Percentiles rank a stretch among this genome's conserved stretches.
Conservation (phyloP, 2,329 filamentous ascomycete genomes). For the Alternaria consortialis region DNA sequence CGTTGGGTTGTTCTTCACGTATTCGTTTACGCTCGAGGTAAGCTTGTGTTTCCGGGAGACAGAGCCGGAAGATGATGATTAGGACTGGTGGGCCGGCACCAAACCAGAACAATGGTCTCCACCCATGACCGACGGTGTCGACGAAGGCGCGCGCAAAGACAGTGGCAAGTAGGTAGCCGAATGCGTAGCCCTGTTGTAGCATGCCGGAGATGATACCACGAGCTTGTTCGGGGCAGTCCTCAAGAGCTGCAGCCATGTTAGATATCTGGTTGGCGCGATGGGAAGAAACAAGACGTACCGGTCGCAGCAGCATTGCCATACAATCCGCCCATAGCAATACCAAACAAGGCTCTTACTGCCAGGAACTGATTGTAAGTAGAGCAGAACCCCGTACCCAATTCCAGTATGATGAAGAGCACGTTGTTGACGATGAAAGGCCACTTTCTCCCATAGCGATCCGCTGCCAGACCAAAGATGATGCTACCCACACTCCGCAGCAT, state of each 20-base stretch:
- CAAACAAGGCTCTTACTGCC: slow-evolving; percentile 67
- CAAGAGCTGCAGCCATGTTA: slow-evolving; percentile 56
- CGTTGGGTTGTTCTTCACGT: slow-evolving; percentile 65
- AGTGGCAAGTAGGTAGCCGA: slow-evolving; percentile 69
- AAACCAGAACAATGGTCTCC: slow-evolving; percentile 91
- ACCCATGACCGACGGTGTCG: slow-evolving; percentile 78
- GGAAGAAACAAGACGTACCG: slow-evolving; percentile 24
- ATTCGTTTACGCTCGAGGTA: slow-evolving; percentile 73
- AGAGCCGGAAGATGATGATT: slow-evolving; percentile 80
- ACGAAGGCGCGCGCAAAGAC: slow-evolving; percentile 70
- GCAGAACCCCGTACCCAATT: slow-evolving; percentile 68
- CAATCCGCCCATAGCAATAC: slow-evolving; percentile 71
- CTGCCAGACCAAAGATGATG: slow-evolving; percentile 64
- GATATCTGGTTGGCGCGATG: background rate
- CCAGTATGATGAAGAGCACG: slow-evolving; percentile 67
- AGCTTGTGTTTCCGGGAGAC: slow-evolving; percentile 79
- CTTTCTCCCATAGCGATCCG: slow-evolving; percentile 65
- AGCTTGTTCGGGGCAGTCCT: slow-evolving; percentile 67
- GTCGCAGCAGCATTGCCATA: slow-evolving; percentile 70
- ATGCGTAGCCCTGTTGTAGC: slow-evolving; percentile 70
- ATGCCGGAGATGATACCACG: slow-evolving; percentile 69
- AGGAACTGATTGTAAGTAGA: slow-evolving; percentile 67
- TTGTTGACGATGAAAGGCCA: slow-evolving; percentile 69
- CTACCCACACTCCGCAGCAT: slow-evolving; percentile 70
- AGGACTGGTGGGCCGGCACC: slow-evolving; percentile 80